Conservation (phyloP, 805 yeast species). For the Candida fluviatilis region DNA sequence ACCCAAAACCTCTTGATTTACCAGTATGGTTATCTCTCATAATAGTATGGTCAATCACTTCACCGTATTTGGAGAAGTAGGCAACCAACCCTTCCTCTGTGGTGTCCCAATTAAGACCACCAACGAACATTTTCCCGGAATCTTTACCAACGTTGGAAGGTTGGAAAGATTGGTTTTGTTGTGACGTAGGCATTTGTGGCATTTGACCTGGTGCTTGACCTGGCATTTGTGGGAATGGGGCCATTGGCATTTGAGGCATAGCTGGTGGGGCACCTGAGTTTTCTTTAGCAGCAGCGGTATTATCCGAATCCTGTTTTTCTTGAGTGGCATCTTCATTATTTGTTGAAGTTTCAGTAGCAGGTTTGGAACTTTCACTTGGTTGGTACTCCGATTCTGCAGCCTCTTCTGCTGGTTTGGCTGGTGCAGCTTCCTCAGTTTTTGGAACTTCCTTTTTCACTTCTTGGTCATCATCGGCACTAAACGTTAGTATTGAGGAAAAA, state of each 20-base stretch:
- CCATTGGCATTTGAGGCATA: constrained; percentile 8
- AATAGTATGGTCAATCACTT: constrained; percentile 79
- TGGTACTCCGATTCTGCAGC: background rate
- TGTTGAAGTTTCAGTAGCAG: constrained; percentile 1
- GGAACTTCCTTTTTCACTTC: constrained; percentile 10
- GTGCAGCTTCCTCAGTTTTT: constrained; percentile 11
- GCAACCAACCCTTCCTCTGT: constrained; percentile 80
- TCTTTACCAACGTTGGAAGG: constrained; percentile 45
- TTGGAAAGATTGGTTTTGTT: constrained; percentile 3
- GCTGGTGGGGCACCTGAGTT: constrained; percentile 1
- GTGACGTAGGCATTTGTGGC: constrained; percentile 16
- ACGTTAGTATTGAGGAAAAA: background rate
- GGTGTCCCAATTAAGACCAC: constrained; percentile 98
- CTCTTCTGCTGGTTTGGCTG: constrained; percentile 8
- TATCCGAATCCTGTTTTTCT: background rate
- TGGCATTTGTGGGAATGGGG: constrained; percentile 4
- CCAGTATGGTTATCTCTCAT: constrained; percentile 90
- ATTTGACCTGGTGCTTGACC: constrained; percentile 9
- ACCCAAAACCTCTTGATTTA: constrained; percentile 92
- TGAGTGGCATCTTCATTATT: background rate
- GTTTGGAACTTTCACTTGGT: constrained; percentile 9
- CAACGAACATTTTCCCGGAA: constrained; percentile 89
- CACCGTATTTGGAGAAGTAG: constrained; percentile 86
- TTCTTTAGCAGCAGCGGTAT: constrained; percentile 10
- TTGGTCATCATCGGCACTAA: constrained; percentile 9